Conservation (phyloP, 257 asterid species). For the Penstemon davidsonii region DNA sequence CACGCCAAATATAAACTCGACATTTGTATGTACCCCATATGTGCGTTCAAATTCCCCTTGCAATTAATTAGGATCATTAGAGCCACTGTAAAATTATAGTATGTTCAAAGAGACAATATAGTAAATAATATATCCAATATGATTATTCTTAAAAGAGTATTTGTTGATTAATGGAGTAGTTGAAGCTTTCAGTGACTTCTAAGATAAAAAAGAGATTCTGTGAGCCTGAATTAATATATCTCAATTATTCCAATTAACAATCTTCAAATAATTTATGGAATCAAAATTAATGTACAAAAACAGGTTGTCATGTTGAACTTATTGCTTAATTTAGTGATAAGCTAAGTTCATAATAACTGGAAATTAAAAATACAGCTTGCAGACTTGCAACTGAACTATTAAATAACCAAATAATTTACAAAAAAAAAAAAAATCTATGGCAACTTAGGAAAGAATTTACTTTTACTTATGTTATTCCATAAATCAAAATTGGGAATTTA, state of each 20-base stretch:
- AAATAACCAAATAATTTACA: background rate
- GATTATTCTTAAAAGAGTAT: background rate
- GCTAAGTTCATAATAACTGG: slow-evolving; percentile 4
- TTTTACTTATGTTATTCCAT: too few species aligned
- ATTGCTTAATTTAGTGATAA: background rate
- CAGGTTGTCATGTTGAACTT: slow-evolving; percentile 29
- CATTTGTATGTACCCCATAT: too few species aligned
- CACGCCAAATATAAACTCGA: too few species aligned
- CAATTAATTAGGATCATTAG: too few species aligned
- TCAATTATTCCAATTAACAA: background rate
- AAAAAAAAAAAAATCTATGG: too few species aligned
- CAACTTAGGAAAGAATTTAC: too few species aligned
- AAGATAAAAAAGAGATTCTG: slow-evolving; percentile 6
- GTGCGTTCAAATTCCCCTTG: too few species aligned
- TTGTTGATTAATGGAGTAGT: background rate
- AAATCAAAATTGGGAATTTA: background rate
- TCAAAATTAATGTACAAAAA: background rate
- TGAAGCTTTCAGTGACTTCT: slow-evolving; percentile 8
- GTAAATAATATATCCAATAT: too few species aligned
- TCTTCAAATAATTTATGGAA: background rate
- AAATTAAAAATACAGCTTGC: slow-evolving; percentile 1
- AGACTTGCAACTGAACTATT: slow-evolving; percentile 8
- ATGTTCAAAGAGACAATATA: too few species aligned
- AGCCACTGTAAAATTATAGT: too few species aligned
- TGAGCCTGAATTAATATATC: background rate